Conservation (phyloP, 495 filamentous ascomycete species). For the Pseudevernia furfuracea region DNA sequence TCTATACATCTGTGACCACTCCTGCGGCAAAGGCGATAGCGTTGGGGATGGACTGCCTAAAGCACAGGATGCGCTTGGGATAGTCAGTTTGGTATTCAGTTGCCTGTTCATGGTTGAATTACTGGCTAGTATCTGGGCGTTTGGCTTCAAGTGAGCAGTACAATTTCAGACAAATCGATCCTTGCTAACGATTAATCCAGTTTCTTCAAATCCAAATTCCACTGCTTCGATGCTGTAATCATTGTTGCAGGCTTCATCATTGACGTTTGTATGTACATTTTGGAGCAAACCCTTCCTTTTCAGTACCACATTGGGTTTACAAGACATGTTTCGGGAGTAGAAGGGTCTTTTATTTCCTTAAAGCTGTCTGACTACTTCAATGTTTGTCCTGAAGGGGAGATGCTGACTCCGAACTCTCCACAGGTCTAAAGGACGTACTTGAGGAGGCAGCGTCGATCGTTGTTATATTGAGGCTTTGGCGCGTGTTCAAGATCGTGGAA, state of each 20-base stretch:
- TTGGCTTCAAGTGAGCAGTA: conserved; percentile 43
- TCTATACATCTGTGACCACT: conserved; percentile 51
- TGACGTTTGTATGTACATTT: conserved; percentile 35
- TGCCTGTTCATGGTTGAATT: conserved; percentile 56
- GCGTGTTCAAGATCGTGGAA: conserved; percentile 61
- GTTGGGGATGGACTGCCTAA: conserved; percentile 31
- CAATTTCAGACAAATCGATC: not conserved
- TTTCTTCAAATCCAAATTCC: conserved; percentile 56
- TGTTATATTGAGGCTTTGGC: conserved; percentile 57
- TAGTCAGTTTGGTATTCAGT: conserved; percentile 46
- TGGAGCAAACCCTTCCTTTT: not conserved
- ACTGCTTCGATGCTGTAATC: conserved; percentile 54
- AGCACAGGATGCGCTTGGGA: conserved; percentile 36
- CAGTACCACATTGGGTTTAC: not conserved
- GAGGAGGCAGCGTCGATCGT: conserved; percentile 57
- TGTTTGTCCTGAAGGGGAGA: not conserved
- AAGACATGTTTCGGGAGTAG: not conserved
- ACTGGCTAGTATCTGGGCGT: conserved; percentile 47
- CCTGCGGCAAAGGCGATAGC: conserved; percentile 27
- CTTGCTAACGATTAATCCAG: conserved; percentile 28
- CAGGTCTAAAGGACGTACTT: conserved; percentile 43
- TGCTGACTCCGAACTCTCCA: not conserved
- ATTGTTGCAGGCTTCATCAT: conserved; percentile 54
- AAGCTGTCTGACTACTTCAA: not conserved
- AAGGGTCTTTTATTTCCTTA: not conserved